These are phyloP conservation scores for Blakeslea trispora DNA, from an alignment of 371 early-diverging fungal species.

Conservation along the genomic window DNA sequence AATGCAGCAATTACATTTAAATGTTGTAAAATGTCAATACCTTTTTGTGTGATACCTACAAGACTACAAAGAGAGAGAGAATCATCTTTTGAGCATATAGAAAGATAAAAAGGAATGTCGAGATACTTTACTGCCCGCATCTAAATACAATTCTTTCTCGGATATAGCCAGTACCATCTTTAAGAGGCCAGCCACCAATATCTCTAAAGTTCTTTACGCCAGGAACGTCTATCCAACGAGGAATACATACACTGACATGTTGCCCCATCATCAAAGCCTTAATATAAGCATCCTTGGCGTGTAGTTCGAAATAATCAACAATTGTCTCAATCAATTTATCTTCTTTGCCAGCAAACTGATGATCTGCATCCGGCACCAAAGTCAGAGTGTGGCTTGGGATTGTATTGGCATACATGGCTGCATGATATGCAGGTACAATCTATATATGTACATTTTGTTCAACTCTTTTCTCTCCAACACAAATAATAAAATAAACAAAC, in stretches of 20 bases:
- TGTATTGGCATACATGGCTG: slow-evolving; percentile 52
- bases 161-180: slow-evolving; percentile 47
- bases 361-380: slow-evolving; percentile 57
- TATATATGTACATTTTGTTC: slow-evolving; percentile 11
- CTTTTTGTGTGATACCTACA: slow-evolving; percentile 40
- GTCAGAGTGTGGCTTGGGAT: slow-evolving; percentile 54
- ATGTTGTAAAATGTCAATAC: slow-evolving; percentile 40
- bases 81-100: too few species aligned
- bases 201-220: slow-evolving; percentile 67
- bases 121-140: slow-evolving; percentile 27
- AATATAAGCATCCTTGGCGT: slow-evolving; percentile 39
- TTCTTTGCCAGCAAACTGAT: slow-evolving; percentile 49
- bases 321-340: too few species aligned
- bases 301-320: slow-evolving; percentile 38
- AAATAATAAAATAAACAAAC: too few species aligned
- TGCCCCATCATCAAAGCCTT: slow-evolving; percentile 40
- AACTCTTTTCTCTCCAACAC: too few species aligned
- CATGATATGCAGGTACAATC: slow-evolving; percentile 62
- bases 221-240: slow-evolving; percentile 55
- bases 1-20: slow-evolving; percentile 57
- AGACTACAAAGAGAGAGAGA: too few species aligned
- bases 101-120: too few species aligned
- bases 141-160: slow-evolving; percentile 46
- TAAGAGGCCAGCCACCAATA: slow-evolving; percentile 55
- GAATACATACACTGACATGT: slow-evolving; percentile 23